Base-by-base conservation (phyloP, 2,329 filamentous ascomycete genomes). In the Cladophialophora immunda region DNA sequence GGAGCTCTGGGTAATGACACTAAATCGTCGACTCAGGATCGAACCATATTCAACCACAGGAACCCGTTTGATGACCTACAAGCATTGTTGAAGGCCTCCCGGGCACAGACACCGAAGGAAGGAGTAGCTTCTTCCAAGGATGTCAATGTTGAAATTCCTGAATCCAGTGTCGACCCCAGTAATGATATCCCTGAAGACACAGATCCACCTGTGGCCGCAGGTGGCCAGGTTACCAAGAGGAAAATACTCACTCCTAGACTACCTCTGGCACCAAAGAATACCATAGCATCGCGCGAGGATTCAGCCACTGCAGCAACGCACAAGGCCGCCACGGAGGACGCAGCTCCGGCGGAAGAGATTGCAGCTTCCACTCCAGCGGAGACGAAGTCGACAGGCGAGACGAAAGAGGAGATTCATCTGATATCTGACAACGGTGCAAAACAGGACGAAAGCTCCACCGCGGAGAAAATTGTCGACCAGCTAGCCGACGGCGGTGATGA, bases 11-110 rank as follows among this genome's bases (percentile, higher is more conserved):
- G 77, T 52, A 71, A 76, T 22, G 64, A 77, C 66, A 72, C 75
- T 41, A 76, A 78, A 38, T 65, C 78, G 0, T 70, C 76, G 45
- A 73, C 78, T 7, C 77, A 79, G 54, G 77, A 74, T 71, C 78
- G 77, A 71, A 76, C 84, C 61, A 82, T 89, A 62, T 92, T 92
- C 76, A 91, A 85, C 30, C 91, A 92, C 78, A 84, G 89, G 73
- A 92, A 92, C 73, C 90, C 90, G 0, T 92, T 92, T 73, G 89
- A 92, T 65, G 85, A 90, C 73, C 80, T 92, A 68, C 85, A 88
- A 65, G 87, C 88, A 53, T 90, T 88, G 68, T 80, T 92, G 68
- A 86, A 88, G 65, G 87, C 88, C 52, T 90, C 88, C 68, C 85
- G 86, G 60, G 87, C 87, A 69, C 81, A 80, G 62, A 85, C 84